Evolutionary conservation across 1,284 basidiomycete genomes (phyloP), one percentile per base, ranked within the genome.

Genomic region (Lignosus rhinocerotis): DNA sequence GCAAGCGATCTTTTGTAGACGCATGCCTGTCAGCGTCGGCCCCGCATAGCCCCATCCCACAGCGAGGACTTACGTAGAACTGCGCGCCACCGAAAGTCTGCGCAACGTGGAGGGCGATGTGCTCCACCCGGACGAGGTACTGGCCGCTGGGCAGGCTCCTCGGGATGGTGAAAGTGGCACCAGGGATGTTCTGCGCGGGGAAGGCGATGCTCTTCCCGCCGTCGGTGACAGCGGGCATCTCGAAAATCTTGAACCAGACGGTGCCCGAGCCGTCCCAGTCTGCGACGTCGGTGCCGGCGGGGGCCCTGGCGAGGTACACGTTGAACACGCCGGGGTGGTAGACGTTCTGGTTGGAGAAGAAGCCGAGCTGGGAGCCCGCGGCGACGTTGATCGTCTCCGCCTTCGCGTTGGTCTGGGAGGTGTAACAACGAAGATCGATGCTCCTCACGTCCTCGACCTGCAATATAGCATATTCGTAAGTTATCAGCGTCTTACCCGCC

Each of bases 71-170:
- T 39, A 68, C 63, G 61, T 70, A 72, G 61, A 72, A 71, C 60
- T 72, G 70, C 50, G 70, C 72, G 36, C 71, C 70, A 32, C 68
- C 70, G 55, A 57, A 69, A n/a, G 61, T 66, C 45, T 54, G 57
- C 16, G 69, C 70, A 55, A 64, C 62, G 64, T 94, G 92, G 6
- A 95, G 78, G 43, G 79, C 80, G 55, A 81, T 79, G 21, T 77
- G 70, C 61, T 83, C 80, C 63, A 77, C 72, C 39, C 80, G 78
- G 57, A 83, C 74, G 63, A 75, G 68, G 66, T 77, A 78, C 69
- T 81, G 75, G 6, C 80, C 80, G 47, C 68, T 73, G 7, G 80
- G 79, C 30, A 81, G 71, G 34, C 61, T 65, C 48, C 66, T 69
- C 3, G 80, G 80, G 52, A 81, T 51, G 11, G 75, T 76, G 67